Evolutionary conservation across 495 filamentous ascomycete species (phyloP).

Genomic region (Podospora comata): DNA sequence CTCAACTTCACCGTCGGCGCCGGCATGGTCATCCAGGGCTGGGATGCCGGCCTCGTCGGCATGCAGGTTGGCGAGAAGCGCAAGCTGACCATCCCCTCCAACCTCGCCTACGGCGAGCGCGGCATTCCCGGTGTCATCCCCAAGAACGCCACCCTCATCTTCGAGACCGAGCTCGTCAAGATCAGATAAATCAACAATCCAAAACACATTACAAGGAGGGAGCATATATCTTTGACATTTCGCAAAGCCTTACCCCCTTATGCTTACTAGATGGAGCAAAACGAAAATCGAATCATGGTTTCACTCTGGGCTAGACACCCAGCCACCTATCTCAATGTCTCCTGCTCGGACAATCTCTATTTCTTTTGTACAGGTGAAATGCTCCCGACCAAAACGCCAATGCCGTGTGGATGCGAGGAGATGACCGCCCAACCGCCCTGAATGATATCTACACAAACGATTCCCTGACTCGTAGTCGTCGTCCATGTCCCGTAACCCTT

Average conservation of each 20-base stretch:
- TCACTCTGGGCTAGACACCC: not conserved
- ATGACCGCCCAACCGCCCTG: not conserved
- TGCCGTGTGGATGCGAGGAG: conserved; percentile 9
- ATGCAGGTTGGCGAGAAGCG: conserved; percentile 90
- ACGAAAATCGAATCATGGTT: not conserved
- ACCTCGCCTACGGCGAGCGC: conserved; percentile 68
- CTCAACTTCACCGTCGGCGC: conserved; percentile 67
- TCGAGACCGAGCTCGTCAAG: conserved; percentile 77
- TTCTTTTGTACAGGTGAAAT: not conserved
- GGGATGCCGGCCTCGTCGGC: conserved; percentile 79
- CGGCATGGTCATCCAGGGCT: conserved; percentile 76
- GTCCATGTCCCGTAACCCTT: not conserved
- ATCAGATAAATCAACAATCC: conserved; percentile 61
- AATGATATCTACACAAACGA: not conserved
- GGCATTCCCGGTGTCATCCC: conserved; percentile 58
- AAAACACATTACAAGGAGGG: conserved; percentile 2
- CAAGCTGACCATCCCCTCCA: conserved; percentile 70
- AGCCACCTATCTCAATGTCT: not conserved
- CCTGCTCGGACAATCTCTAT: not conserved
- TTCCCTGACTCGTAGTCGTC: not conserved
- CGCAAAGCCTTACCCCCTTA: not conserved
- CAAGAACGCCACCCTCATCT: conserved; percentile 48
- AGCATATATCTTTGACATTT: not conserved
- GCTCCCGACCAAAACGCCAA: conserved; percentile 14
- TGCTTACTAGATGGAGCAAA: conserved; percentile 2